Percentiles rank a stretch among this genome's conserved stretches.
phyloP scores from a whole-genome alignment of 352 stramenopile genomes.

The Thalassiosira livingstoniorum region DNA sequence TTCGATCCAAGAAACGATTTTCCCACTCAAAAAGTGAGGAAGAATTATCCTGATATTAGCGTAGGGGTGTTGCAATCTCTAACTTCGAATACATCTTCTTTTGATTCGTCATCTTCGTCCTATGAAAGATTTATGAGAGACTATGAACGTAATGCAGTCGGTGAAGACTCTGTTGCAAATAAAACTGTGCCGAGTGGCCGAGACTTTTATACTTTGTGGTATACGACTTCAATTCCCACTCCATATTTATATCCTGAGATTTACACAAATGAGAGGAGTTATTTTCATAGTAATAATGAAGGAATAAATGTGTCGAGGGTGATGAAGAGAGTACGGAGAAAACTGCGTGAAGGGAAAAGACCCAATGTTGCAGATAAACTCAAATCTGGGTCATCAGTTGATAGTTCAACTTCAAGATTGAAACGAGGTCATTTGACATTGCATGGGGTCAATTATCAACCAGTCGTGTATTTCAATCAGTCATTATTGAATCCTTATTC shows the following conservation, averaged over 20 bases:
- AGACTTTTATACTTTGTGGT: slow-evolving; percentile 58
- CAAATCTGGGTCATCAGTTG: no score
- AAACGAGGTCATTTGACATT: slow-evolving; percentile 44
- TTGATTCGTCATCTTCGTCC: not conserved
- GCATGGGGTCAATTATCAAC: slow-evolving; percentile 53
- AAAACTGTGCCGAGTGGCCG: slow-evolving; percentile 1
- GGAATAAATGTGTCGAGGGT: not conserved
- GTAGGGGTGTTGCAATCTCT: not conserved
- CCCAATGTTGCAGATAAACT: no score
- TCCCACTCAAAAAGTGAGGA: slow-evolving; percentile 39
- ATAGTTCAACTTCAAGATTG: no score
- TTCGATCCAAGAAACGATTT: slow-evolving; percentile 55
- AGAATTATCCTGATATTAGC: slow-evolving; percentile 47
- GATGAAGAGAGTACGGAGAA: not conserved
- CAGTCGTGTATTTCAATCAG: slow-evolving; percentile 39
- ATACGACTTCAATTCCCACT: slow-evolving; percentile 20
- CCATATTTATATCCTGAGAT: not conserved
- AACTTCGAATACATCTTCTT: not conserved
- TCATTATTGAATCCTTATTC: slow-evolving; percentile 26
- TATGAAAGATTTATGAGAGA: not conserved
- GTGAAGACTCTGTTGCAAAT: not conserved
- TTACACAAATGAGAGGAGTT: no score
- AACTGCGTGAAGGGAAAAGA: not conserved
- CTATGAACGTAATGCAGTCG: not conserved
- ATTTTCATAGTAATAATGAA: no score